Conservation (phyloP, 2,329 filamentous ascomycete species). For the Fusarium buxicola region DNA sequence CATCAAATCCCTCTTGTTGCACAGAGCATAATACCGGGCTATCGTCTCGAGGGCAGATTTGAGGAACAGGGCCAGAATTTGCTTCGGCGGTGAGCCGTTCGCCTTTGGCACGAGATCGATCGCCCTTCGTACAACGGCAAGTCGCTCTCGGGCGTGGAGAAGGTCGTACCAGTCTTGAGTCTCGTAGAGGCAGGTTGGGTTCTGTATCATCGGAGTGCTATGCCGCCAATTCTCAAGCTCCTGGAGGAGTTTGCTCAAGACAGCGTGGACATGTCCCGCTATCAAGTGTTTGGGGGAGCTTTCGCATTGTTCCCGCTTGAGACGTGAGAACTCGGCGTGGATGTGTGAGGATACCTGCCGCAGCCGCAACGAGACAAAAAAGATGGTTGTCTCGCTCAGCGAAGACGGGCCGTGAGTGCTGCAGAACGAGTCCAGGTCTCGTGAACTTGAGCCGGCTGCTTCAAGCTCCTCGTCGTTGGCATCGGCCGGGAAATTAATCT, state of each 20-base stretch:
- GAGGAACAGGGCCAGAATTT: constrained; percentile 50
- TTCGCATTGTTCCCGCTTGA: background rate
- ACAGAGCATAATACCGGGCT: constrained; percentile 52
- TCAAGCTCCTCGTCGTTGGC: constrained; percentile 31
- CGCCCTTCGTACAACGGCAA: constrained; percentile 55
- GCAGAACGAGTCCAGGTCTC: background rate
- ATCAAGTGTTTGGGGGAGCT: constrained; percentile 7
- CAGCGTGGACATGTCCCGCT: constrained; percentile 41
- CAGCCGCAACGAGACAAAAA: constrained; percentile 53
- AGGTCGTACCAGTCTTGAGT: constrained; percentile 59
- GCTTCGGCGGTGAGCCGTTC: constrained; percentile 48
- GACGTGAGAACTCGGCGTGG: constrained; percentile 46
- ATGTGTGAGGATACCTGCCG: constrained; percentile 56
- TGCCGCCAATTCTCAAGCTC: constrained; percentile 54
- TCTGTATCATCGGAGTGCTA: constrained; percentile 47
- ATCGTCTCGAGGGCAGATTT: constrained; percentile 53
- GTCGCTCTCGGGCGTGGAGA: constrained; percentile 53
- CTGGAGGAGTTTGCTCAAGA: constrained; percentile 46
- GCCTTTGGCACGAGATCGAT: constrained; percentile 54
- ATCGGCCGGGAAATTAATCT: constrained; percentile 25
- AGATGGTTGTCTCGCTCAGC: constrained; percentile 44
- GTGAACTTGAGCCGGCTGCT: background rate
- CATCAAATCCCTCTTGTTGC: constrained; percentile 48
- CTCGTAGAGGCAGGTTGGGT: constrained; percentile 56
- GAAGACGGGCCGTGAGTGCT: background rate